Conservation (phyloP, 306 rosid species). For the Gynostemma pentaphyllum region DNA sequence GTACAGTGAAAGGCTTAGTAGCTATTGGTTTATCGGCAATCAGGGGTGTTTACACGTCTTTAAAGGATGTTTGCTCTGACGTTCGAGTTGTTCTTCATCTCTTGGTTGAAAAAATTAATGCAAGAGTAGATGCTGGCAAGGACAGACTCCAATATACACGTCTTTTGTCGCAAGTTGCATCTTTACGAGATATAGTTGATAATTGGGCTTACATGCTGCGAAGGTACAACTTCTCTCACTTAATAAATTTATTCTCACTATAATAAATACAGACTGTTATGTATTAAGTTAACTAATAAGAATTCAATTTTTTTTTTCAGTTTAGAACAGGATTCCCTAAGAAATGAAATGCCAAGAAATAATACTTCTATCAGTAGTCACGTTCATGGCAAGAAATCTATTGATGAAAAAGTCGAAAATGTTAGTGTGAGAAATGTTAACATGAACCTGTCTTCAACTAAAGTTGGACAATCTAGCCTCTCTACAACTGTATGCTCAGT, state of each 20-base stretch:
- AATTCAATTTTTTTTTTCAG: slow-evolving; percentile 38
- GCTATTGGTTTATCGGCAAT: slow-evolving; percentile 84
- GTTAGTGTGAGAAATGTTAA: slow-evolving; percentile 23
- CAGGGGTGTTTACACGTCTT: slow-evolving; percentile 66
- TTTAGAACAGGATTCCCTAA: slow-evolving; percentile 48
- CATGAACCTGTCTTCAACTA: not conserved
- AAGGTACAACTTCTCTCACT: slow-evolving; percentile 35
- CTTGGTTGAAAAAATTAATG: slow-evolving; percentile 42
- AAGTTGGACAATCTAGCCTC: slow-evolving; percentile 11
- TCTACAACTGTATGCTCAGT: slow-evolving; percentile 38
- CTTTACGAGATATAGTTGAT: slow-evolving; percentile 71
- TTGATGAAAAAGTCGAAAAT: slow-evolving; percentile 21
- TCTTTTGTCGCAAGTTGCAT: slow-evolving; percentile 74
- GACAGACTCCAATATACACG: slow-evolving; percentile 57
- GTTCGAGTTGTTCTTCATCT: slow-evolving; percentile 59
- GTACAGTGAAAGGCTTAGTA: slow-evolving; percentile 59
- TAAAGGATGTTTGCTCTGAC: slow-evolving; percentile 56
- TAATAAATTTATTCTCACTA: not conserved
- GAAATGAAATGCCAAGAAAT: slow-evolving; percentile 10
- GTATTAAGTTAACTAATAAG: slow-evolving; percentile 22
- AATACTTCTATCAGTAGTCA: no score
- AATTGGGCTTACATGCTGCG: slow-evolving; percentile 72
- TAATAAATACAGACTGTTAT: not conserved
- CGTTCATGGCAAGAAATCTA: no score
- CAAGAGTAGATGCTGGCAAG: slow-evolving; percentile 56